Percentiles rank a stretch among this genome's conserved stretches.
These are phyloP conservation scores for Suhomyces xylopsoci DNA, from an alignment of 805 yeast species.

Conservation along the genomic window DNA sequence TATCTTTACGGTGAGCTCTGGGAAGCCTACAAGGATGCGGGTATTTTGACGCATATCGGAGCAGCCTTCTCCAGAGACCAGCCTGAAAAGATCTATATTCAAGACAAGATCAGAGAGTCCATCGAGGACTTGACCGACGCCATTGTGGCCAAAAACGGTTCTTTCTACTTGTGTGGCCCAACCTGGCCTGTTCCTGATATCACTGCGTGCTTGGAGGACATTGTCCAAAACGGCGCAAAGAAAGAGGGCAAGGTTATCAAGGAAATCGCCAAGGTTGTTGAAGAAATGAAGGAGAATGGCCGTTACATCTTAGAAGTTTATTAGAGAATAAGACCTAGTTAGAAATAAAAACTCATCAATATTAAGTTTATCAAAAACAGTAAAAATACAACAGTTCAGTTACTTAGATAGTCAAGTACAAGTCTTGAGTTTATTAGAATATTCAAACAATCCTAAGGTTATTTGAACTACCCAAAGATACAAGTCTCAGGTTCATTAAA, in stretches of 20 bases:
- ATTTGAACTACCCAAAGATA: too few relatives aligned
- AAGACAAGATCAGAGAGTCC: slow-evolving; percentile 83
- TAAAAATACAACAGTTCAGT: too few relatives aligned
- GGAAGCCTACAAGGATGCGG: slow-evolving; percentile 94
- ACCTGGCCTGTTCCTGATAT: slow-evolving; percentile 99
- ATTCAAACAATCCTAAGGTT: too few relatives aligned
- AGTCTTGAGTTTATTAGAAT: too few relatives aligned
- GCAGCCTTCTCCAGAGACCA: slow-evolving; percentile 99
- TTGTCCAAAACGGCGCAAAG: slow-evolving; percentile 68
- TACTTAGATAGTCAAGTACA: too few relatives aligned
- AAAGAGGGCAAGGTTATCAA: slow-evolving; percentile 57
- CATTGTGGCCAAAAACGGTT: slow-evolving; percentile 73
- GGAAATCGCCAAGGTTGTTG: slow-evolving; percentile 78
- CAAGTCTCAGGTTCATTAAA: too few relatives aligned
- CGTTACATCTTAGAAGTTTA: slow-evolving; percentile 86
- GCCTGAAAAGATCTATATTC: slow-evolving; percentile 90
- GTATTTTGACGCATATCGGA: slow-evolving; percentile 88
- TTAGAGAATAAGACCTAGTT: too few relatives aligned
- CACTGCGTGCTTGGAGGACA: slow-evolving; percentile 83
- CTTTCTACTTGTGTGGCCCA: slow-evolving; percentile 96
- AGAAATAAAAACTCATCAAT: too few relatives aligned
- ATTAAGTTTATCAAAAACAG: too few relatives aligned
- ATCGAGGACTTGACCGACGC: slow-evolving; percentile 73
- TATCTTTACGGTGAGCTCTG: slow-evolving; percentile 94
- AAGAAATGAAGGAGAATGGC: slow-evolving; percentile 88